phyloP scores from a whole-genome alignment of 805 yeast species.

The Lipomyces chichibuensis region DNA sequence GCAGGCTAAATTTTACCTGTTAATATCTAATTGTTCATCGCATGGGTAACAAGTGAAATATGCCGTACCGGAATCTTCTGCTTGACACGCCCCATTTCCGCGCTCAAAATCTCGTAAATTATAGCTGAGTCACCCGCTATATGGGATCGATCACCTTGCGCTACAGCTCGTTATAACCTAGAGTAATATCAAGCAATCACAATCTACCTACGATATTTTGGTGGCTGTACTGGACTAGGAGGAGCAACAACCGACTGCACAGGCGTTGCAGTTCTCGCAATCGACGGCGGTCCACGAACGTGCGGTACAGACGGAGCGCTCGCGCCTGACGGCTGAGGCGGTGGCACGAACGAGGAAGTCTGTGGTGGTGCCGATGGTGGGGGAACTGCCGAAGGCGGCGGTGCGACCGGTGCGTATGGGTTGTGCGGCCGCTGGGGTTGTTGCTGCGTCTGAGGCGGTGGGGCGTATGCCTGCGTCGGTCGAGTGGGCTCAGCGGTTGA shows the following conservation, averaged over 20 bases:
- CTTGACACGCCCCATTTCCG: slow-evolving; percentile 61
- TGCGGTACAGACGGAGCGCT: slow-evolving; percentile 19
- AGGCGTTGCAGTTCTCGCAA: slow-evolving; percentile 36
- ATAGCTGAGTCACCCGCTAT: slow-evolving; percentile 62
- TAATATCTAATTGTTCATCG: neutral
- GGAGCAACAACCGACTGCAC: slow-evolving; percentile 41
- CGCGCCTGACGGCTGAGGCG: slow-evolving; percentile 40
- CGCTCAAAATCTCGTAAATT: slow-evolving; percentile 59
- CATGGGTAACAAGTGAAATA: neutral
- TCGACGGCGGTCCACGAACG: slow-evolving; percentile 38
- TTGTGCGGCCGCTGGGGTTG: slow-evolving; percentile 15
- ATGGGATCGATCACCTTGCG: slow-evolving; percentile 70
- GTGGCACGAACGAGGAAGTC: slow-evolving; percentile 24
- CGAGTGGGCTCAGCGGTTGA: slow-evolving; percentile 42
- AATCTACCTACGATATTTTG: slow-evolving; percentile 37
- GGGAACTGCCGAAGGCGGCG: slow-evolving; percentile 18
- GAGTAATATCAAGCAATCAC: slow-evolving; percentile 42
- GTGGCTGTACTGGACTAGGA: slow-evolving; percentile 40
- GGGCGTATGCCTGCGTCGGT: slow-evolving; percentile 50
- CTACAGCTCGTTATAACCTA: slow-evolving; percentile 1
- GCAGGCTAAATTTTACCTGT: slow-evolving; percentile 40
- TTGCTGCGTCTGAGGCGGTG: slow-evolving; percentile 34
- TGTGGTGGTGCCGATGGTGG: slow-evolving; percentile 24
- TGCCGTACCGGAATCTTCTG: slow-evolving; percentile 67
- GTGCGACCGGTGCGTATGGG: slow-evolving; percentile 30